Evolutionary conservation across 768 basidiomycete genomes (phyloP).

Genomic region (Lanmaoa pseudosensibilis): DNA sequence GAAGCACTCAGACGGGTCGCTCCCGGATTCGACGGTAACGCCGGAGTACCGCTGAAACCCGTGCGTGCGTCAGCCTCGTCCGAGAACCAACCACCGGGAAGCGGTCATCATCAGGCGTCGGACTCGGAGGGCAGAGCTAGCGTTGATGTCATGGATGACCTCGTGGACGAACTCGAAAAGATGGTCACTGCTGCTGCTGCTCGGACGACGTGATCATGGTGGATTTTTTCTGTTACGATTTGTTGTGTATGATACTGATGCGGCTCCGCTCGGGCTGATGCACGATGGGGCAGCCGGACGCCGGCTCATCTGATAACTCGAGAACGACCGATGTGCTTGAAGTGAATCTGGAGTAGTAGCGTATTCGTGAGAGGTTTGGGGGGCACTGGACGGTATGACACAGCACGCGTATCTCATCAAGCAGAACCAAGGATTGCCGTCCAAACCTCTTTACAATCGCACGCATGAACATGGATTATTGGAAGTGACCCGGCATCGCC

Average conservation of each 20-base stretch:
- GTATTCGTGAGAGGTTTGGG: background rate
- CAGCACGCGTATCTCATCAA: too few relatives aligned
- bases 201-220: background rate
- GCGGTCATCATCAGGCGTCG: too few relatives aligned
- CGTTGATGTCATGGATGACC: conserved; percentile 73
- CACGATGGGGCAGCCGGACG: background rate
- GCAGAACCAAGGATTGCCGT: background rate
- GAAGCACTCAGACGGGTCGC: conserved; percentile 77
- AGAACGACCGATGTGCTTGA: background rate
- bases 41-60: conserved; percentile 43
- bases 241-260: background rate
- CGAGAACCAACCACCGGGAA: conserved; percentile 8
- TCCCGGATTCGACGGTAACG: conserved; percentile 75
- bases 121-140: conserved; percentile 4
- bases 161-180: conserved; percentile 78
- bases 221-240: background rate
- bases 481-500: too few relatives aligned
- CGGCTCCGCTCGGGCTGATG: too few relatives aligned
- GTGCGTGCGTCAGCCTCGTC: conserved; percentile 16
- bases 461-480: background rate
- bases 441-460: too few relatives aligned
- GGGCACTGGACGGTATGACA: background rate
- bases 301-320: background rate
- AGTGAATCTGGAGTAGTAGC: background rate
- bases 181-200: conserved; percentile 39